These are phyloP conservation scores for Citrullus colocynthis DNA, from an alignment of 306 rosid species.

Conservation along the genomic window DNA sequence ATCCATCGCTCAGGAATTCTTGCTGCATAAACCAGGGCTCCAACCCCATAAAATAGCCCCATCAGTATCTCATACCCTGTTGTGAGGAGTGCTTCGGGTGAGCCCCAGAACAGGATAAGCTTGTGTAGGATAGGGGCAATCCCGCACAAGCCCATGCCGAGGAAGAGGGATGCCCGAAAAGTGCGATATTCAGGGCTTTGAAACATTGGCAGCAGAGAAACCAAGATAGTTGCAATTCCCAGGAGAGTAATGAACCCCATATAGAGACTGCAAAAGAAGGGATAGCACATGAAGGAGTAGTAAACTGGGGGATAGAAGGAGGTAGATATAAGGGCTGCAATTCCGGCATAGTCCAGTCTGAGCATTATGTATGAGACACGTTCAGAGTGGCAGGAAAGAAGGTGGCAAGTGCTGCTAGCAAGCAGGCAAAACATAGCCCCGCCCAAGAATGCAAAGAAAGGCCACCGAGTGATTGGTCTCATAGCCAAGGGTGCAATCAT, in stretches of 20 bases:
- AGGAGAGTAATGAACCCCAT: constrained; percentile 62
- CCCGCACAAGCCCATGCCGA: constrained; percentile 82
- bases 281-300: constrained; percentile 94
- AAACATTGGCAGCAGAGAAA: constrained; percentile 78
- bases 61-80: constrained; percentile 74
- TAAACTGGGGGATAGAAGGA: constrained; percentile 91
- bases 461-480: constrained; percentile 93
- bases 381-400: constrained; percentile 83
- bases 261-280: constrained; percentile 83
- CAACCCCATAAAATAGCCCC: constrained; percentile 70
- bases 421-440: constrained; percentile 98
- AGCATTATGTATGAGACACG: constrained; percentile 77
- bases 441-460: constrained; percentile 78
- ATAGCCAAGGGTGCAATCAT: constrained; percentile 59
- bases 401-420: constrained; percentile 87
- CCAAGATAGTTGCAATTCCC: constrained; percentile 56
- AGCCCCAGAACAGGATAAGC: constrained; percentile 66
- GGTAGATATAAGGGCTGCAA: constrained; percentile 88
- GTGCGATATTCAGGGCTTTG: constrained; percentile 68
- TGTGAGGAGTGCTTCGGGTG: constrained; percentile 75
- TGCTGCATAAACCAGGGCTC: constrained; percentile 83
- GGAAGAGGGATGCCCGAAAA: constrained; percentile 71
- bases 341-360: constrained; percentile 96
- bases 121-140: constrained; percentile 73
- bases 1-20: constrained; percentile 94